phyloP scores from a whole-genome alignment of 1,139 yeast species.

The Pneumocystis wakefieldiae region DNA sequence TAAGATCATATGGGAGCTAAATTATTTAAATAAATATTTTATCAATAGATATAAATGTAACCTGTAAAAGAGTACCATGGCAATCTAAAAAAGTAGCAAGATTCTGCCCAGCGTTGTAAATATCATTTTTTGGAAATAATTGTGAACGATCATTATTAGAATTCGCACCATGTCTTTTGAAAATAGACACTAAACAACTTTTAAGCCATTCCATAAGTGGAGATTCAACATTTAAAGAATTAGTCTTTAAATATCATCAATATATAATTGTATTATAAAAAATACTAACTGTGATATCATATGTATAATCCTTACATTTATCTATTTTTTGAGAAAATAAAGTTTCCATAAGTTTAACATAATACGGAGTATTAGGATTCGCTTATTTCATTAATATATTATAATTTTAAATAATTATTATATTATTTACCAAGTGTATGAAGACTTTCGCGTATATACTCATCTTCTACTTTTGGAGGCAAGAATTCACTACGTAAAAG shows the following conservation, averaged over 20 bases:
- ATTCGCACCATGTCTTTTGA: constrained; percentile 73
- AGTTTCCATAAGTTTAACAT: constrained; percentile 75
- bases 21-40: background rate
- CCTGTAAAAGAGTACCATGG: constrained; percentile 71
- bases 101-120: constrained; percentile 33
- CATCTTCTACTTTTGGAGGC: constrained; percentile 83
- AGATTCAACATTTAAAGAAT: constrained; percentile 20
- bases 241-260: background rate
- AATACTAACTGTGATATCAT: constrained; percentile 1
- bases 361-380: constrained; percentile 79
- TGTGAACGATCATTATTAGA: constrained; percentile 34
- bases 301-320: constrained; percentile 28
- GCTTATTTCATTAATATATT: constrained; percentile 8
- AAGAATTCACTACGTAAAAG: constrained; percentile 65
- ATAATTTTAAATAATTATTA: background rate
- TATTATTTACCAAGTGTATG: constrained; percentile 52
- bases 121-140: constrained; percentile 68
- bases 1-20: constrained; percentile 33
- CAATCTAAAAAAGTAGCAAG: constrained; percentile 61
- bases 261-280: constrained; percentile 17
- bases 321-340: constrained; percentile 76
- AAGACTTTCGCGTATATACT: constrained; percentile 73
- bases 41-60: constrained; percentile 46
- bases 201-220: constrained; percentile 31
- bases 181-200: constrained; percentile 42